Percentiles rank a stretch among this genome's conserved stretches.
These are phyloP conservation scores for Chlorencoelia australis DNA, from an alignment of 2,329 filamentous ascomycete genomes.

Conservation along the genomic window DNA sequence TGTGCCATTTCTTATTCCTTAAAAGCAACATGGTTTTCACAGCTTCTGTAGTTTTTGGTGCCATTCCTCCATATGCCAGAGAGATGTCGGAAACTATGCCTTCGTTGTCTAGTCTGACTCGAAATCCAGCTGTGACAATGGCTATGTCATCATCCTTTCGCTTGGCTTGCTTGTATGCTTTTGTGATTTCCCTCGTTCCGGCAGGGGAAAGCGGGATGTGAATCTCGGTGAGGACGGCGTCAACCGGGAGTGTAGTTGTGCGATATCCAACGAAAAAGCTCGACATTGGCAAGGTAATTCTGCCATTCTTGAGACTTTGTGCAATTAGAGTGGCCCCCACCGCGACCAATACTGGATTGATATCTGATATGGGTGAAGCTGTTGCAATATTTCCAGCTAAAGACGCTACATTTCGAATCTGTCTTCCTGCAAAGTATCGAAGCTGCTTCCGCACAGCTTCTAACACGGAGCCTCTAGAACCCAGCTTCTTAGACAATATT, in stretches of 20 bases:
- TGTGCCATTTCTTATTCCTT: slow-evolving; percentile 64
- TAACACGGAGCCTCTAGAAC: slow-evolving; percentile 63
- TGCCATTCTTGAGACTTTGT: slow-evolving; percentile 37
- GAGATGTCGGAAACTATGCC: slow-evolving; percentile 63
- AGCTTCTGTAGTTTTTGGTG: slow-evolving; percentile 72
- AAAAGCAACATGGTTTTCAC: slow-evolving; percentile 65
- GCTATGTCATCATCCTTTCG: slow-evolving; percentile 96
- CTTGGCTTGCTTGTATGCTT: slow-evolving; percentile 91
- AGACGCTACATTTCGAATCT: slow-evolving; percentile 91
- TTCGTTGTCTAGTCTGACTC: slow-evolving; percentile 58
- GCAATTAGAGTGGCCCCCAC: slow-evolving; percentile 71
- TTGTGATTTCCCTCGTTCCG: slow-evolving; percentile 67
- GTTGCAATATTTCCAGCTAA: slow-evolving; percentile 89
- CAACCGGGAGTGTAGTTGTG: slow-evolving; percentile 66
- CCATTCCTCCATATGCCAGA: slow-evolving; percentile 90
- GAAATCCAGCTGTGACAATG: slow-evolving; percentile 80
- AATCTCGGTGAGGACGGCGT: slow-evolving; percentile 75
- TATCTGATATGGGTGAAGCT: slow-evolving; percentile 86
- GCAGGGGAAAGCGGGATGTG: slow-evolving; percentile 62
- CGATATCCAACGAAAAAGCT: slow-evolving; percentile 87
- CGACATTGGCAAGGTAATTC: slow-evolving; percentile 58
- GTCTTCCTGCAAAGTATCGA: slow-evolving; percentile 83
- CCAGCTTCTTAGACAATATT: slow-evolving; percentile 30
- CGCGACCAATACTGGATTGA: slow-evolving; percentile 86
- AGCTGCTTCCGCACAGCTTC: slow-evolving; percentile 76